Evolutionary conservation across 1,139 yeast genomes (phyloP).

Genomic region (Meyerozyma sp.): DNA sequence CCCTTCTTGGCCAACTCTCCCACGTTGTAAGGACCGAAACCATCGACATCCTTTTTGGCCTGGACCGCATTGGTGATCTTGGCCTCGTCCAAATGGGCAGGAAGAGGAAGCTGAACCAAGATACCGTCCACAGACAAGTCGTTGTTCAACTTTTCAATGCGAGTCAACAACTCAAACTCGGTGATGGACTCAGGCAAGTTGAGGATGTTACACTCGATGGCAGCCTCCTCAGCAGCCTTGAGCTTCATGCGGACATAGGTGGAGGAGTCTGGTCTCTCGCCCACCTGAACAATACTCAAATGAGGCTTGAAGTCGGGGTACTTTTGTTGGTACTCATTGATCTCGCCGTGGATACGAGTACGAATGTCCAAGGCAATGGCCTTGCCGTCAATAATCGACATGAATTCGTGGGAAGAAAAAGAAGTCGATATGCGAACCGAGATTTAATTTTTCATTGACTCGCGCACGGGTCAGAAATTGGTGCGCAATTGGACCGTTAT

Average conservation of each 20-base stretch:
- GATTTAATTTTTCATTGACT: constrained; percentile 1
- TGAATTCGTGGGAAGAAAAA: background rate
- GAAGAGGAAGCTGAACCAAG: constrained; percentile 87
- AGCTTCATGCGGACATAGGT: constrained; percentile 95
- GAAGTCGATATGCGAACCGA: background rate
- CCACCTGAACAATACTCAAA: constrained; percentile 84
- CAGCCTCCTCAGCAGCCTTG: constrained; percentile 85
- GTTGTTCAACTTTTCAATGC: constrained; percentile 60
- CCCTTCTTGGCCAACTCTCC: constrained; percentile 90
- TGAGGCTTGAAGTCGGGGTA: constrained; percentile 68
- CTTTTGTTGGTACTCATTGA: constrained; percentile 46
- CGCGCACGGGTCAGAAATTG: background rate
- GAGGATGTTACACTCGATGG: constrained; percentile 64
- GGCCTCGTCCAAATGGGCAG: constrained; percentile 74
- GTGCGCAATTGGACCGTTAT: background rate
- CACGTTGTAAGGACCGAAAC: constrained; percentile 84
- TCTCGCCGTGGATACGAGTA: constrained; percentile 47
- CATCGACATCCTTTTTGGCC: constrained; percentile 89
- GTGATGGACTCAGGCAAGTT: constrained; percentile 59
- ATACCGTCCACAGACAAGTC: constrained; percentile 77
- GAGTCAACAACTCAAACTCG: constrained; percentile 54
- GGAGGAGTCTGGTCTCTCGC: constrained; percentile 82
- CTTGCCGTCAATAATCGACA: constrained; percentile 58
- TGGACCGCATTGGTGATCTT: constrained; percentile 71
- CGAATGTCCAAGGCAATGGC: constrained; percentile 57